Evolutionary conservation across 805 yeast species (phyloP), one percentile per base, ranked within the genome.

Genomic region (Nakazawaea anatomiae): DNA sequence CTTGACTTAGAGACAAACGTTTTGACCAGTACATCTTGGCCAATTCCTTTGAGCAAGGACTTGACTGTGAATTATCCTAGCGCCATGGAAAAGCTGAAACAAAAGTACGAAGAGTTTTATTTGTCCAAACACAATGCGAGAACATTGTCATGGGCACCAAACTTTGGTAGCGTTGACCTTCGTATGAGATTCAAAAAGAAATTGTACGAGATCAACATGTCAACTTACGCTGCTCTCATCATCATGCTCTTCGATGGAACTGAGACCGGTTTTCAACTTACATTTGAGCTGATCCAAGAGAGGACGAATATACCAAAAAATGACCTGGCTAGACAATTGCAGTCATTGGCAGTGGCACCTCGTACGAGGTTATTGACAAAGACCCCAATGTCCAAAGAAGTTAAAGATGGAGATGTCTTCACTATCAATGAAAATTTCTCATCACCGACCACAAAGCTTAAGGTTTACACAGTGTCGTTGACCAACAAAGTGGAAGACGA

Each of bases 341-440:
- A 85, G 61, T 88, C 97, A 1, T 77, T 94, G 32, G 82, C 96
- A 0, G 87, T 90, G 42, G 92, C 95, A 0, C 89, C 96, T 4
- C 77, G 85, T 56, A 82, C 89, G 54, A 75, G 94, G 54, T 71
- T 92, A n/a, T 69, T 92, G 55, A 71, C 73, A 32, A 92, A 90
- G 60, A 71, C 63, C 18, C 96, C 97, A 7, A 79, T 80, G 85
- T 73, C 89, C 0, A 86, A 81, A 54, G 89, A 82, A 2, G 81
- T 90, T 34, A 77, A 76, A 46, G 72, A 77, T 1, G 68, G 67
- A 6, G 96, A 90, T 66, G 66, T 65, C 30, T 91, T 90, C 60
- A 67, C 71, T 28, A 73, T 91, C 52, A 91, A 90, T 64, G 76
- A 76, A 28, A 74, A 77, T 29, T 90, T 89, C 65, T 79, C 80